Conservation (phyloP, 306 rosid genomes). For the Inga laurina region DNA sequence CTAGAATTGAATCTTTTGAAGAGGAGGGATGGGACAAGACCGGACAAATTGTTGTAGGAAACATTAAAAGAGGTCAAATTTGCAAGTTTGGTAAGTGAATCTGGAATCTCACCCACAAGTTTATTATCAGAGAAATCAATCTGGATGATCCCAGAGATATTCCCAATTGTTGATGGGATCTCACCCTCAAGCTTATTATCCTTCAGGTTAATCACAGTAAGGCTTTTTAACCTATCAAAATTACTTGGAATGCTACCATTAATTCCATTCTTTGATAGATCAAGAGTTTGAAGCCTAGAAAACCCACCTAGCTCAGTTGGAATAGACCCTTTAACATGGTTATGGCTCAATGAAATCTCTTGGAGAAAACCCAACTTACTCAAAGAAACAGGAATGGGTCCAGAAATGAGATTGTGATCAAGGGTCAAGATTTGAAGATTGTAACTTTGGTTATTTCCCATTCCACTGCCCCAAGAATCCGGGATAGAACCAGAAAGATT, state of each 20-base stretch:
- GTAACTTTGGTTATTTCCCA: slow-evolving; percentile 45
- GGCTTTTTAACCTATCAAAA: slow-evolving; percentile 55
- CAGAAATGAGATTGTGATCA: slow-evolving; percentile 68
- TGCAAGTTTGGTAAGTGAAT: slow-evolving; percentile 55
- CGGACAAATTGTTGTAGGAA: slow-evolving; percentile 87
- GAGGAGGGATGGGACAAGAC: slow-evolving; percentile 67
- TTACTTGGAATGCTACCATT: slow-evolving; percentile 71
- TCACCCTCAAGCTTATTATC: slow-evolving; percentile 68
- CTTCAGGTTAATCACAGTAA: slow-evolving; percentile 63
- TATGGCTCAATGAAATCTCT: slow-evolving; percentile 63
- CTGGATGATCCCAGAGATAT: slow-evolving; percentile 58
- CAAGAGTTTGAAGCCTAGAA: slow-evolving; percentile 63
- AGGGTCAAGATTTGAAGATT: slow-evolving; percentile 64
- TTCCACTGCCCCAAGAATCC: slow-evolving; percentile 56
- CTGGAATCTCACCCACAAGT: slow-evolving; percentile 66
- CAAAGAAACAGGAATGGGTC: slow-evolving; percentile 63
- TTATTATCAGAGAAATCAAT: slow-evolving; percentile 74
- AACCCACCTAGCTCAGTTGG: slow-evolving; percentile 70
- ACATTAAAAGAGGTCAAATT: slow-evolving; percentile 78
- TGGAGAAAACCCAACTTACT: slow-evolving; percentile 58
- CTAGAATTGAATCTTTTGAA: slow-evolving; percentile 79
- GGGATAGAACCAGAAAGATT: slow-evolving; percentile 76
- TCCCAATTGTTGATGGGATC: slow-evolving; percentile 78
- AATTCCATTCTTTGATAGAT: slow-evolving; percentile 73
- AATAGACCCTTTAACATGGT: slow-evolving; percentile 60